Base-by-base conservation (phyloP, 1,284 basidiomycete genomes). In the Austroboletus niveus region DNA sequence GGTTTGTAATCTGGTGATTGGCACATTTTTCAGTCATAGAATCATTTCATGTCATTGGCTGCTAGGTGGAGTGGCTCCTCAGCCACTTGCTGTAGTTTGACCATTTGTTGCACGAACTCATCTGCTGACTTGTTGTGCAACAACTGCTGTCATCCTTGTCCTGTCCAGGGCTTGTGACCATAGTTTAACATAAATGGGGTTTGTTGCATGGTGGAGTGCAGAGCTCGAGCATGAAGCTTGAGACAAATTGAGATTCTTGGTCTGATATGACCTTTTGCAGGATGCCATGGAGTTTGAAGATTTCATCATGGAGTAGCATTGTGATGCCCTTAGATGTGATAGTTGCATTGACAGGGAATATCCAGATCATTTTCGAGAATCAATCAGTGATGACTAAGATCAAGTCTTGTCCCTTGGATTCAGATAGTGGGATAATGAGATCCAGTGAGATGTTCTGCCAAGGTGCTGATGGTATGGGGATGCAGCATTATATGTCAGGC, bases 221-320 rank as follows among this genome's bases (percentile, higher is more conserved):
- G 0, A 73, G 54, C 24, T 64, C 65, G 14, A 48, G 29, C 48
- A 67, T 71, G 20, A 75, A 68, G 15, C 59, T 50, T 0, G 68
- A 62, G 0, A 65, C 54, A 47, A 77, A 78, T 41, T 68, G 62
- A 0, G 66, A 51, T 1, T 74, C 75, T 31, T 67, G 30, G 48
- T 52, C n/a, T n/a, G n/a, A n/a, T n/a, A n/a, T n/a, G n/a, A n/a
- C n/a, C n/a, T n/a, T n/a, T n/a, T n/a, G n/a, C n/a, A n/a, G n/a
- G n/a, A n/a, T n/a, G n/a, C n/a, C n/a, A n/a, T n/a, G n/a, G n/a
- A n/a, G n/a, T n/a, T n/a, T n/a, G n/a, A n/a, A n/a, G n/a, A n/a
- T n/a, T n/a, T n/a, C n/a, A n/a, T n/a, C n/a, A n/a, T n/a, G n/a
- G n/a, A n/a, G n/a, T n/a, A n/a, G n/a, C n/a, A n/a, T n/a, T n/a